Conservation (phyloP, 2,329 filamentous ascomycete genomes). For the Cyanodermella asteris region DNA sequence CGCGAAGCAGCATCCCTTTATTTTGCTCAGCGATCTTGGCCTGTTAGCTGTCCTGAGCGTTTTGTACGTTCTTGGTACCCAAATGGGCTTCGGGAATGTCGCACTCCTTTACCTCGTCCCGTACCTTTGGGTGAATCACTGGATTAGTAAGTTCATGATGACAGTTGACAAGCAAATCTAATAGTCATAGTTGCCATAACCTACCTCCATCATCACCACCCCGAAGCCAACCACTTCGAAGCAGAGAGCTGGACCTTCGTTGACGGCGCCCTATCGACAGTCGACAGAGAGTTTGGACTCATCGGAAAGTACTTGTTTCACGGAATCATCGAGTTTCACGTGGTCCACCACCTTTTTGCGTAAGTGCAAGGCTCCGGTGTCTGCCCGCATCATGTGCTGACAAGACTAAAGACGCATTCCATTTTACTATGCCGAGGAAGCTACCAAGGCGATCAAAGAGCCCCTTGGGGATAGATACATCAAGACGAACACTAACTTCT, state of each 20-base stretch:
- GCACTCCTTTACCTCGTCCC: constrained; percentile 87
- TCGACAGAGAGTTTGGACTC: constrained; percentile 94
- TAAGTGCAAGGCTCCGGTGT: no score
- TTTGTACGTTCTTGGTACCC: constrained; percentile 47
- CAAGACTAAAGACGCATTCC: constrained; percentile 3
- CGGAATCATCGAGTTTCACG: constrained; percentile 94
- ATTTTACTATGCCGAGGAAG: constrained; percentile 2
- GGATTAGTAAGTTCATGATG: constrained; percentile 53
- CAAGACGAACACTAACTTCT: no score
- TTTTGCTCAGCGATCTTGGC: constrained; percentile 2
- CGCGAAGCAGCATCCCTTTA: constrained; percentile 1
- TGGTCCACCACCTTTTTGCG: constrained; percentile 74
- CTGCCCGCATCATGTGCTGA: no score
- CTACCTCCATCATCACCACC: constrained; percentile 92
- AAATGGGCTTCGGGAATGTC: constrained; percentile 67
- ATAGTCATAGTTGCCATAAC: constrained; percentile 62
- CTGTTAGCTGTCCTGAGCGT: background rate
- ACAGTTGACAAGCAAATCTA: constrained; percentile 1
- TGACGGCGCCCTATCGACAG: constrained; percentile 81
- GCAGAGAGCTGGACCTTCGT: constrained; percentile 76
- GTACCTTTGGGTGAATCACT: constrained; percentile 97
- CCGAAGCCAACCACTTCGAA: constrained; percentile 78
- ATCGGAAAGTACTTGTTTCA: constrained; percentile 77
- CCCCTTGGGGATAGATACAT: no score
- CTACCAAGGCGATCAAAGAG: constrained; percentile 2